Conservation (phyloP, 768 basidiomycete genomes). For the Lepiota venenata region DNA sequence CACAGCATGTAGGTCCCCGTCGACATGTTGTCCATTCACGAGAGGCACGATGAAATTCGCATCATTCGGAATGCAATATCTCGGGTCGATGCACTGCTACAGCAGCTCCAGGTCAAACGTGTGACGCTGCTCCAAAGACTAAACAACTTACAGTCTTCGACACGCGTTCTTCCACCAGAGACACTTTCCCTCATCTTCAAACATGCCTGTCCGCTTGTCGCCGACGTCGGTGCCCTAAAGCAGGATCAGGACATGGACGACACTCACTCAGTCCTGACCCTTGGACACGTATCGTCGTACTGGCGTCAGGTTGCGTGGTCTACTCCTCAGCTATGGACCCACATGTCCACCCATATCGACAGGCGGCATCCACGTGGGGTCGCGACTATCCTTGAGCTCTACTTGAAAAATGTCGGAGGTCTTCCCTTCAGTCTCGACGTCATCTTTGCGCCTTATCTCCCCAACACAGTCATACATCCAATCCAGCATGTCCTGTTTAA, state of each 20-base stretch:
- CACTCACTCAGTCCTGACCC: not conserved
- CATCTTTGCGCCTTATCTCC: too few species aligned
- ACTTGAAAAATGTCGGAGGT: not conserved
- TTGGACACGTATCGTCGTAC: not conserved
- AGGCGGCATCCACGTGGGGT: too few species aligned
- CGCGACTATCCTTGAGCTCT: not conserved
- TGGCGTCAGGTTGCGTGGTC: not conserved
- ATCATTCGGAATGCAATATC: too few species aligned
- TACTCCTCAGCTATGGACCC: slow-evolving; percentile 1
- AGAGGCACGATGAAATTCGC: too few species aligned
- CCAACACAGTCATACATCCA: too few species aligned
- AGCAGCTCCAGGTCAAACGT: not conserved
- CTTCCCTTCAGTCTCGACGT: not conserved
- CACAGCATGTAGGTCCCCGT: too few species aligned
- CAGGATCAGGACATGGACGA: too few species aligned
- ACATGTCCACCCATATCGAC: not conserved
- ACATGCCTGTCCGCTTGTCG: not conserved
- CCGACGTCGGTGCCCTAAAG: too few species aligned
- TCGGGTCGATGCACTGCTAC: not conserved
- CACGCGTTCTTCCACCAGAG: not conserved
- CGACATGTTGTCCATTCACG: too few species aligned
- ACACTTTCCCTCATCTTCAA: not conserved
- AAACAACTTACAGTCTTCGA: not conserved
- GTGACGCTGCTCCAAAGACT: not conserved
- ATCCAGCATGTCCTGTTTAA: not conserved